Evolutionary conservation across 2,329 filamentous ascomycete species (phyloP).

Genomic region (Dactylellina cionopaga): DNA sequence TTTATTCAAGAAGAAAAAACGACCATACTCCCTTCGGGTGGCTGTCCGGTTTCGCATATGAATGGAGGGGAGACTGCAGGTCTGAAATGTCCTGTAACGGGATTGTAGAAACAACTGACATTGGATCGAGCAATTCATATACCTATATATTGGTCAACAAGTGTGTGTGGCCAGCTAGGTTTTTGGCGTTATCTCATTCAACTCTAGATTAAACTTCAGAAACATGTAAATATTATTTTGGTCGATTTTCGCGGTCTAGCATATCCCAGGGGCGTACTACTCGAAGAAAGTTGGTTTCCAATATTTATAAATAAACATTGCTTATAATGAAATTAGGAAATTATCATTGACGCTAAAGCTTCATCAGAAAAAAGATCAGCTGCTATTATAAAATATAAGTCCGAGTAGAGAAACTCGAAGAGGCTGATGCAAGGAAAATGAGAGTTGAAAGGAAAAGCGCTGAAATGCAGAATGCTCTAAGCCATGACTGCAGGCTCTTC

Average conservation of each 20-base stretch:
- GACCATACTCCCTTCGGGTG: background rate
- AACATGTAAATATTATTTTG: too few relatives aligned
- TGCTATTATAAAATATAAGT: background rate
- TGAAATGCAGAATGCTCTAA: conserved; percentile 20
- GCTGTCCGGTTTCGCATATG: conserved; percentile 20
- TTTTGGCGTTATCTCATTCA: too few relatives aligned
- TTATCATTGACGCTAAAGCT: conserved; percentile 38
- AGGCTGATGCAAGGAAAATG: conserved; percentile 10
- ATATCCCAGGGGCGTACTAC: too few relatives aligned
- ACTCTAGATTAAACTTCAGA: too few relatives aligned
- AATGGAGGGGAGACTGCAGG: background rate
- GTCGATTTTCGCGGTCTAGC: too few relatives aligned
- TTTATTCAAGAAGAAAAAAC: conserved; percentile 55
- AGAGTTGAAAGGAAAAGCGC: conserved; percentile 6
- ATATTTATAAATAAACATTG: background rate
- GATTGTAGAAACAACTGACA: background rate
- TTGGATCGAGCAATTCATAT: too few relatives aligned
- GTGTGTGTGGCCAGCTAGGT: too few relatives aligned
- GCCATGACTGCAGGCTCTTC: conserved; percentile 1
- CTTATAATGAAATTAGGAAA: conserved; percentile 21
- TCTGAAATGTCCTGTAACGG: conserved; percentile 24
- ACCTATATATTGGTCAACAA: too few relatives aligned
- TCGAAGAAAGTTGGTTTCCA: too few relatives aligned
- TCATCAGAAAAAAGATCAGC: conserved; percentile 2
- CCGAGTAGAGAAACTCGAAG: background rate